These are phyloP conservation scores for Stephanocyclus meneghinianus DNA, from an alignment of 352 stramenopile genomes.

Conservation along the genomic window DNA sequence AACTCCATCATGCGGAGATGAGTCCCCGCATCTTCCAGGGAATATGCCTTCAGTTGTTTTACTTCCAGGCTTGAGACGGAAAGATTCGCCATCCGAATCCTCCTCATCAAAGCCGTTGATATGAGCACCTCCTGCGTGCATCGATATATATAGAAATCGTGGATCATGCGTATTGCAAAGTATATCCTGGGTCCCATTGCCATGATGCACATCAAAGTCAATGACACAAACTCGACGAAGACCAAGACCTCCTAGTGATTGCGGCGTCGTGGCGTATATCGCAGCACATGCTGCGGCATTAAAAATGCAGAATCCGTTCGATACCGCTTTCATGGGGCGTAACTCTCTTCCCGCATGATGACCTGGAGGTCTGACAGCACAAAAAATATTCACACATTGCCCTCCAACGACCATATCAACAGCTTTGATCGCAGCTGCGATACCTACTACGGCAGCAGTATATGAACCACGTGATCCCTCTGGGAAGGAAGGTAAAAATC, in stretches of 20 bases:
- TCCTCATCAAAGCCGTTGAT: conserved; percentile 78
- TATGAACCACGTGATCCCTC: conserved; percentile 75
- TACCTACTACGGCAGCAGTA: conserved; percentile 70
- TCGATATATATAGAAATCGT: conserved; percentile 81
- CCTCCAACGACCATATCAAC: conserved; percentile 87
- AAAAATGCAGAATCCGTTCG: conserved; percentile 95
- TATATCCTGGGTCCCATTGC: conserved; percentile 85
- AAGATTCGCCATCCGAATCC: conserved; percentile 52
- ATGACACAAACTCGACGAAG: conserved; percentile 92
- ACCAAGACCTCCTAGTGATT: conserved; percentile 87
- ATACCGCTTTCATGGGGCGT: conserved; percentile 88
- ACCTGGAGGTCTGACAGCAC: conserved; percentile 92
- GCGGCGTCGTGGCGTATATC: conserved; percentile 88
- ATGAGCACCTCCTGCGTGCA: conserved; percentile 76
- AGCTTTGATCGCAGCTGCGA: conserved; percentile 80
- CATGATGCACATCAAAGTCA: conserved; percentile 95
- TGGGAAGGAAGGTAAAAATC: conserved; percentile 20
- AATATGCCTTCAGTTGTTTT: conserved; percentile 78
- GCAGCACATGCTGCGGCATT: conserved; percentile 96
- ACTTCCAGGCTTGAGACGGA: conserved; percentile 45
- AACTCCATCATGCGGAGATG: conserved; percentile 75
- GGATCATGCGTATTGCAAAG: conserved; percentile 81
- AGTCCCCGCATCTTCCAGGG: conserved; percentile 78
- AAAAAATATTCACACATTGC: conserved; percentile 93
- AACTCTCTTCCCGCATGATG: conserved; percentile 94